Conservation (phyloP, 192 early-diverging fungal species). For the Entomortierella lignicola region DNA sequence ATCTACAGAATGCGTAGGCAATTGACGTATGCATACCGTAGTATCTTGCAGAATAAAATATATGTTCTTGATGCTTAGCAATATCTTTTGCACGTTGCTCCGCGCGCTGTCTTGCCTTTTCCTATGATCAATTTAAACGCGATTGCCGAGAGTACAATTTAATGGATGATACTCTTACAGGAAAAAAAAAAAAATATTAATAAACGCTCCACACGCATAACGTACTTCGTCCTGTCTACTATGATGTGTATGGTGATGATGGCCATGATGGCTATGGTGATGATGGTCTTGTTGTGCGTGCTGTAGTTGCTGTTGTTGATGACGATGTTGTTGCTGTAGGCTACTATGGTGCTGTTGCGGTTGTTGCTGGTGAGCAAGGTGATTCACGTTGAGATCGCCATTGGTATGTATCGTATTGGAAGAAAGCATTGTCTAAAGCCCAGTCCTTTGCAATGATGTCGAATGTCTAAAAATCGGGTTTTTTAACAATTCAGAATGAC, state of each 20-base stretch:
- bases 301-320: conserved; percentile 7
- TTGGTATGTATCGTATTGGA: conserved; percentile 3
- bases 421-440: conserved; percentile 2
- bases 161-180: no score
- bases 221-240: conserved; percentile 9
- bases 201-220: no score
- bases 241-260: conserved; percentile 14
- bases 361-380: conserved; percentile 11
- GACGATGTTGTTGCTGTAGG: neutral
- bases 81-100: conserved; percentile 56
- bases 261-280: conserved; percentile 15
- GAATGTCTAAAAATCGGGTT: neutral
- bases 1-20: no score
- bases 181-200: no score
- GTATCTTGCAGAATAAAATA: conserved; percentile 56
- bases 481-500: neutral
- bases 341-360: neutral
- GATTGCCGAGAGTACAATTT: no score
- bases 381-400: conserved; percentile 11
- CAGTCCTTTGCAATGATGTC: neutral
- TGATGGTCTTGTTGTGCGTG: conserved; percentile 24
- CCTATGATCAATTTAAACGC: conserved; percentile 13
- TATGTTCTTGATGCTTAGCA: conserved; percentile 45
- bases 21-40: conserved; percentile 28
- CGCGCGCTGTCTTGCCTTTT: conserved; percentile 37